Conservation (phyloP, 1,284 basidiomycete genomes). For the Microbotryum saponariae region DNA sequence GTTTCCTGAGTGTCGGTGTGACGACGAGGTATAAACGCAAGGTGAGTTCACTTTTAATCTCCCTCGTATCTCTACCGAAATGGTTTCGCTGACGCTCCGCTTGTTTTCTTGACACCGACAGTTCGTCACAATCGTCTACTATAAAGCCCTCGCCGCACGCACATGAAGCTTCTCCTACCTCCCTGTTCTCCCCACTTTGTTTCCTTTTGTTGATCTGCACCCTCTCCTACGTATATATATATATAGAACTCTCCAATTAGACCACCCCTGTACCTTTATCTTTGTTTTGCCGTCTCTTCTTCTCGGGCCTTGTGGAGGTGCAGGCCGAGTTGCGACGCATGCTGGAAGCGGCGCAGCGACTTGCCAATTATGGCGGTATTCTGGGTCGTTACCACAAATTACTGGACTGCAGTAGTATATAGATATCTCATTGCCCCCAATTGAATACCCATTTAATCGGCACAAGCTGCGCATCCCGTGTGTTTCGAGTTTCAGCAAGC, state of each 20-base stretch:
- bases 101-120: background rate
- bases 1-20: slow-evolving; percentile 84
- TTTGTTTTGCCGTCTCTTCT: background rate
- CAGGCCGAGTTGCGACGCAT: too few relatives aligned
- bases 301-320: too few relatives aligned
- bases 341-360: too few relatives aligned
- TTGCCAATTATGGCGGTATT: too few relatives aligned
- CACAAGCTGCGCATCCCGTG: too few relatives aligned
- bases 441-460: too few relatives aligned
- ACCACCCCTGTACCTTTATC: background rate
- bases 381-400: too few relatives aligned
- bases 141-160: slow-evolving; percentile 22
- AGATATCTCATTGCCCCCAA: too few relatives aligned
- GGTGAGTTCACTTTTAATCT: slow-evolving; percentile 46
- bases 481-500: too few relatives aligned
- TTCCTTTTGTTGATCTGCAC: too few relatives aligned
- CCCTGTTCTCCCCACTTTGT: background rate
- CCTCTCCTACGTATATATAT: slow-evolving; percentile 1
- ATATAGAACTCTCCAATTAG: background rate
- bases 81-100: background rate
- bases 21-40: slow-evolving; percentile 91
- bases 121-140: slow-evolving; percentile 33
- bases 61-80: too few relatives aligned
- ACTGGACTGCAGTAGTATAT: too few relatives aligned
- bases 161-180: background rate